Base-by-base conservation (phyloP, 2,329 filamentous ascomycete genomes). In the Aspergillus fumigatiaffinis region DNA sequence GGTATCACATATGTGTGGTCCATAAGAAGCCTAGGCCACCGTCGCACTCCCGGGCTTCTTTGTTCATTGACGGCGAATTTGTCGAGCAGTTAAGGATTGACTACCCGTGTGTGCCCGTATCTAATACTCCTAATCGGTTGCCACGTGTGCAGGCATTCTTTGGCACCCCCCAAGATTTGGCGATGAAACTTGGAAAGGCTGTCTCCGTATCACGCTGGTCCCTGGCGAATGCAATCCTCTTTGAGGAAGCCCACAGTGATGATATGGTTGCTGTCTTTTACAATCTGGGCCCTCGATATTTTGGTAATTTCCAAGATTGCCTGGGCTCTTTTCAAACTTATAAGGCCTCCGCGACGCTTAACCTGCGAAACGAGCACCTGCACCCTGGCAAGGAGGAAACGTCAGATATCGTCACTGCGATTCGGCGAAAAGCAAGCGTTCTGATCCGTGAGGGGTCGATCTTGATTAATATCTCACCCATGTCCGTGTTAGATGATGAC, bases 281-380 rank as follows among this genome's bases (percentile, higher is more conserved):
- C 70, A 90, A 92, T 51, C 86, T 99, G 20, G 93, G 94, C 0
- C 89, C 92, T 25, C 86, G 91, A 50, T 99, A 99, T 66, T 88
- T 91, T 68, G 94, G 94, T 17, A 99, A 99, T 70, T 96, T 96
- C 66, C 94, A 99, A 74, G 94, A 99, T 69, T 94, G 91, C 65
- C 82, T 99, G 14, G 94, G 95, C 4, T 93, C 92, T 1, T 96
- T 99, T 68, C 92, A 97, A 70, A 99, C 95, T 0, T 99, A 99
- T 70, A 87, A 90, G 66, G 93, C 94, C 6, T 97, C 94, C 1
- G 93, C 94, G 7, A 87, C 90, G 54, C 79, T 99, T 42, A 94
- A 95, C 58, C 82, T 97, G 53, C 88, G 93, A 49, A 97, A 97
- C 66, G 94, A 99, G 69, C 85, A 92, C 52, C 82, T 96, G 41